phyloP scores from a whole-genome alignment of 2,329 filamentous ascomycete species.

The Pseudocercospora musae region DNA sequence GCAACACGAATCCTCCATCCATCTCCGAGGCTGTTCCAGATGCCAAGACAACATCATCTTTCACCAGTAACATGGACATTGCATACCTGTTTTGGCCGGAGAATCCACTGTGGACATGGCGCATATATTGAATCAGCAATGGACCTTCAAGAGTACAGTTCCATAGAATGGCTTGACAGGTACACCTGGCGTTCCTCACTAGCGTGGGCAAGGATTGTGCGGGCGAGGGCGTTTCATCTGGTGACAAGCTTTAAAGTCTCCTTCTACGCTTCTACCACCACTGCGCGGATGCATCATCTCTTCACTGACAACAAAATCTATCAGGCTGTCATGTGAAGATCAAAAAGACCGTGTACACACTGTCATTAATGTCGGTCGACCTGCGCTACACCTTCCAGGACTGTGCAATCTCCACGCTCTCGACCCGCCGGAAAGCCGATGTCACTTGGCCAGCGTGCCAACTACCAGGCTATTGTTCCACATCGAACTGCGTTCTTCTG shows the following conservation, averaged over 20 bases:
- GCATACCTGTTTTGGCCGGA: conserved; percentile 21
- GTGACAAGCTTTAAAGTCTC: neutral
- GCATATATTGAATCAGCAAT: neutral
- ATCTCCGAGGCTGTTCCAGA: conserved; percentile 9
- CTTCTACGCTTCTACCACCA: neutral
- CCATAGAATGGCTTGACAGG: neutral
- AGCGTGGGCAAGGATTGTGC: neutral
- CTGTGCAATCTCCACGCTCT: neutral
- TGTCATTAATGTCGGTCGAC: neutral
- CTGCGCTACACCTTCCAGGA: neutral
- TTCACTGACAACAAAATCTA: neutral
- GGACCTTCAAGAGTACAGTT: neutral
- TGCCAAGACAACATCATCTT: conserved; percentile 1
- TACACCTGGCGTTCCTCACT: neutral
- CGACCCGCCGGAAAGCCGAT: neutral
- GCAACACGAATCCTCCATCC: neutral
- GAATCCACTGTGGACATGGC: conserved; percentile 21
- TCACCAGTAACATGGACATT: neutral
- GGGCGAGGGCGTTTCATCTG: neutral
- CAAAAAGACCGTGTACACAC: neutral
- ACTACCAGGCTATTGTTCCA: neutral
- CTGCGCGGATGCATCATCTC: neutral
- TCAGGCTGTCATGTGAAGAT: neutral
- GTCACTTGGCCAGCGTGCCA: neutral
- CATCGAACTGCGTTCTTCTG: too few relatives aligned